Percentiles rank a stretch among this genome's conserved stretches.
Conservation (phyloP, 176 grass and related monocot species). For the Bothriochloa decipiens region DNA sequence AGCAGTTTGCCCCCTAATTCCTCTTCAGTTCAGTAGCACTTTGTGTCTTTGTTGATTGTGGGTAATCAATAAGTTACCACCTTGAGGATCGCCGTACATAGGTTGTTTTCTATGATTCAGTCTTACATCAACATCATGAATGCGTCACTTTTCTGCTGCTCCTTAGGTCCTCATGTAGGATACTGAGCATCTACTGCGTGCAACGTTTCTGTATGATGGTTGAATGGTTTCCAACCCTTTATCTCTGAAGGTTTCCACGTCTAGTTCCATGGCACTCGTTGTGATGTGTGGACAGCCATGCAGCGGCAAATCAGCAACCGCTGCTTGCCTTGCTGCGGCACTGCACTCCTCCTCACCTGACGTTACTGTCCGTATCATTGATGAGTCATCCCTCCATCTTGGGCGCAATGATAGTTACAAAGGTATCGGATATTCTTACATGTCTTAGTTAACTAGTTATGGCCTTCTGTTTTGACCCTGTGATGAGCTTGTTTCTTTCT, state of each 20-base stretch:
- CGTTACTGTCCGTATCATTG: constrained; percentile 60
- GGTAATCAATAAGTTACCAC: too few species aligned
- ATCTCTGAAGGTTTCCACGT: constrained; percentile 22
- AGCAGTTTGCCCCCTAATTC: too few species aligned
- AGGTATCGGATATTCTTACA: constrained; percentile 35
- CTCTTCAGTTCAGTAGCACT: too few species aligned
- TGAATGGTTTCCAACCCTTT: background rate
- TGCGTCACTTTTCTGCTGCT: background rate
- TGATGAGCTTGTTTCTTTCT: background rate
- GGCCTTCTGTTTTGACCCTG: background rate
- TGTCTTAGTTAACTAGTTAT: background rate
- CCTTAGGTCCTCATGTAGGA: background rate
- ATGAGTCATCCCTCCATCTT: constrained; percentile 91
- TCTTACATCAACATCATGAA: background rate
- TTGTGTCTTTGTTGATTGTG: too few species aligned
- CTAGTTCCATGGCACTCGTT: constrained; percentile 75
- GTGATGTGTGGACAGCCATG: constrained; percentile 97
- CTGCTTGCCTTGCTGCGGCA: constrained; percentile 55
- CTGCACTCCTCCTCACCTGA: constrained; percentile 42
- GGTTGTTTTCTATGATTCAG: background rate
- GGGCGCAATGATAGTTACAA: constrained; percentile 82
- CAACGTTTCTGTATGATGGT: background rate
- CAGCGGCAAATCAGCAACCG: constrained; percentile 81
- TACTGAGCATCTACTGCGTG: background rate
- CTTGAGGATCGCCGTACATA: background rate